Conservation (phyloP, 2,329 filamentous ascomycete genomes). For the Dothistroma septosporum region DNA sequence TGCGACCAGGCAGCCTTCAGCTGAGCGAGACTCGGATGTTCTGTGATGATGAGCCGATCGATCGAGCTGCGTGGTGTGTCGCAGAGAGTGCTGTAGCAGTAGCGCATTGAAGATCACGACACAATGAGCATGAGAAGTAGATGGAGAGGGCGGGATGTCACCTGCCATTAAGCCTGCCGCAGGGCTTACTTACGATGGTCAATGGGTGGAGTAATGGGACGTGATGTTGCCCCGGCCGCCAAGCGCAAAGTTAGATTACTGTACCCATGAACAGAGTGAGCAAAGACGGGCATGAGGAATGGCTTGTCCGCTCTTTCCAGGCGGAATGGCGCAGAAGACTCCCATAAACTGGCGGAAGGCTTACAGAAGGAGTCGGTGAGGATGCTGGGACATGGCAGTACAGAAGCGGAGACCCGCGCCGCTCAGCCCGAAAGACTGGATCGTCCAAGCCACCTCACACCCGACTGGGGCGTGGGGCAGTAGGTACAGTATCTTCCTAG, state of each 20-base stretch:
- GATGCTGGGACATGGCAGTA: conserved; percentile 7
- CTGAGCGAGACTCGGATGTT: conserved; percentile 11
- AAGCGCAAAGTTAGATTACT: conserved; percentile 16
- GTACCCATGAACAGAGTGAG: not conserved
- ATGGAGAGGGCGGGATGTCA: conserved; percentile 2
- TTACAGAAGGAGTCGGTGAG: conserved; percentile 12
- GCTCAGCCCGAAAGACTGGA: not conserved
- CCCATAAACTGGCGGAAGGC: conserved; percentile 4
- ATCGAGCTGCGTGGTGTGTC: not conserved
- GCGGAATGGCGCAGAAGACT: not conserved
- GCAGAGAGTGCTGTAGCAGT: not conserved
- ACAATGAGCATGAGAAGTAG: conserved; percentile 4
- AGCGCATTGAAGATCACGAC: not conserved
- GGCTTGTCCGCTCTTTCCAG: conserved; percentile 10
- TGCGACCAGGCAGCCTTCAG: conserved; percentile 6
- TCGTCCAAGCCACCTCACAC: not conserved
- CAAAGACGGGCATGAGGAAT: not conserved
- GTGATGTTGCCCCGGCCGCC: conserved; percentile 2
- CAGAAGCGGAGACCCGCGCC: not conserved
- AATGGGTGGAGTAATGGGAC: conserved; percentile 5
- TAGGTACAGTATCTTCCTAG: not conserved
- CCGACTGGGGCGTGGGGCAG: too few relatives aligned
- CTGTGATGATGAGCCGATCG: not conserved
- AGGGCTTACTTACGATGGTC: conserved; percentile 12
- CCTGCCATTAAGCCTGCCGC: not conserved